Base-by-base conservation (phyloP, 345 rosid genomes). In the Populus ilicifolia region DNA sequence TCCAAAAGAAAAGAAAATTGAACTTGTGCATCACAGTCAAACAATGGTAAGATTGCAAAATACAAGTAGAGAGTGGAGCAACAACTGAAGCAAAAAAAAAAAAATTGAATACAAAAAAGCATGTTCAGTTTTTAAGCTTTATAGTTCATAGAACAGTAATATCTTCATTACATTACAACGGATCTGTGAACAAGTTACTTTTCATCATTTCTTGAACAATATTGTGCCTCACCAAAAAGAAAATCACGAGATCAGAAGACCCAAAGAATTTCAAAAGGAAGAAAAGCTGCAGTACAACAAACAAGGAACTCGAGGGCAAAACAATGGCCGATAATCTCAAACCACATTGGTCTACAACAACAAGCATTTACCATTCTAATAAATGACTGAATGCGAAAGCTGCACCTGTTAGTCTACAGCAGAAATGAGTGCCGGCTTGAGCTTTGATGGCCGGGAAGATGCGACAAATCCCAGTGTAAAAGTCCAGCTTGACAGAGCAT, bases 161-260 rank as follows among this genome's bases (percentile, higher is more conserved):
- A 20, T 48, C 25, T 59, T 59, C 75, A 79, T 70, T 30, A 18
- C 36, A 74, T 33, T 25, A 66, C 41, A 25, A 67, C 38, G 29
- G 44, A 39, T 65, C 44, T 33, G 41, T 23, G 62, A 36, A 54
- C 78, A 52, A 72, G 46, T 65, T 70, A 71, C 54, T 29, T 77
- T 70, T 54, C 27, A 78, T 54, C 71, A 75, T 62, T 76, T 72
- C 76, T 50, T 43, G 10, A 82, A 80, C 36, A 25, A 54, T 50
- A 41, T 66, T 48, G 54, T 16, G 71, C 17, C 68, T 20, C 38
- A 69, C 52, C 14, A 35, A 36, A 10, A 73, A 9, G 29, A 46
- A 77, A 77, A 80, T 18, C n/a, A 70, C 20, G 72, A 56, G 76
- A 74, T 69, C 54, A 75, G 23, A 67, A 62, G 81, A 71, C 72